phyloP scores from a whole-genome alignment of 768 basidiomycete species.

The Pleurotus eryngii region DNA sequence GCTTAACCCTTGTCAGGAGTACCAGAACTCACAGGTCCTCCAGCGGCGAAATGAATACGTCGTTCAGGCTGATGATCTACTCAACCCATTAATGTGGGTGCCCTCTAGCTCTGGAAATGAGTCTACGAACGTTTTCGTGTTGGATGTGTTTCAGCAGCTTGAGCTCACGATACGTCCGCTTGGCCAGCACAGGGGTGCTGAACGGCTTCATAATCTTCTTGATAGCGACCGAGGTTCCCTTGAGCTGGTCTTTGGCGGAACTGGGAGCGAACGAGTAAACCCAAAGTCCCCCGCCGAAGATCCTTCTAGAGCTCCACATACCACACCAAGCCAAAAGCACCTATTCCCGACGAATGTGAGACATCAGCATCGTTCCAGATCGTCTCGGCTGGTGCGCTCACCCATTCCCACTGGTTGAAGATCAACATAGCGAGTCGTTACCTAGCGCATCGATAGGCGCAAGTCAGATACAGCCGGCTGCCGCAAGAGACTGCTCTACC shows the following conservation, averaged over 20 bases:
- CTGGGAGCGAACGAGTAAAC: conserved; percentile 35
- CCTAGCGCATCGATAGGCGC: conserved; percentile 42
- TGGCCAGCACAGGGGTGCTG: conserved; percentile 95
- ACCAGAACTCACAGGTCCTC: conserved; percentile 79
- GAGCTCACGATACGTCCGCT: conserved; percentile 96
- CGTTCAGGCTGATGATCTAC: conserved; percentile 96
- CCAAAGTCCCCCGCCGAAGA: conserved; percentile 6
- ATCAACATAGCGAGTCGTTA: conserved; percentile 98
- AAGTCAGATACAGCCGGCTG: conserved; percentile 12
- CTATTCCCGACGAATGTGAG: conserved; percentile 32
- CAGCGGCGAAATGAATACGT: conserved; percentile 99
- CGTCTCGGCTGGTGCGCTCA: conserved; percentile 31
- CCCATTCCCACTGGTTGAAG: conserved; percentile 99
- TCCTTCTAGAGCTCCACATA: conserved; percentile 31
- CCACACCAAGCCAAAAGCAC: conserved; percentile 99
- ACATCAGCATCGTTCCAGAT: not conserved
- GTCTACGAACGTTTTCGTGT: conserved; percentile 83
- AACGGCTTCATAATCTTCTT: conserved; percentile 99
- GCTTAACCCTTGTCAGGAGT: conserved; percentile 4
- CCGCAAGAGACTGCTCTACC: conserved; percentile 39
- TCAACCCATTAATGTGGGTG: conserved; percentile 3
- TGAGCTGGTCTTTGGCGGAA: conserved; percentile 93
- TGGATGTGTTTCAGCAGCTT: conserved; percentile 98
- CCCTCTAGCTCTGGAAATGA: not conserved
- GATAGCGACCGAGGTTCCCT: conserved; percentile 91